These are phyloP conservation scores for Kazachstania psychrophila DNA, from an alignment of 805 yeast species.

Conservation along the genomic window DNA sequence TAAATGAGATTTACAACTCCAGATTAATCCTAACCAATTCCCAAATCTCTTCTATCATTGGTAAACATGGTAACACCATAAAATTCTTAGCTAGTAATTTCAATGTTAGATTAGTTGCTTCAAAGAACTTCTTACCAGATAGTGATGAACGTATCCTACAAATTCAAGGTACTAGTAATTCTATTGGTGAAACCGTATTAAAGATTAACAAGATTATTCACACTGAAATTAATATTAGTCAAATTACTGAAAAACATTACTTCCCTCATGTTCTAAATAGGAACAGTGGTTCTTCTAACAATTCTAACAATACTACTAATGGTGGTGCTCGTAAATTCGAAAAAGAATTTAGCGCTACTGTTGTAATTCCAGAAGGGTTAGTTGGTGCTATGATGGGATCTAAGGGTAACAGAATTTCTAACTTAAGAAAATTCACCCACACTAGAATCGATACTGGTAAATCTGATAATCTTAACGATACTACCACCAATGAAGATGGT, in stretches of 20 bases:
- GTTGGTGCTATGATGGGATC: constrained; percentile 86
- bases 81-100: constrained; percentile 50
- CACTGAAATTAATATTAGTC: constrained; percentile 12
- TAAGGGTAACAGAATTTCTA: constrained; percentile 75
- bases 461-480: constrained; percentile 58
- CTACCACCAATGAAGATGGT: constrained; percentile 16
- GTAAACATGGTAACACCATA: constrained; percentile 69
- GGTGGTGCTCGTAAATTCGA: neutral
- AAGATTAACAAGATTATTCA: constrained; percentile 32
- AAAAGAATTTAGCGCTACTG: constrained; percentile 3
- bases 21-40: constrained; percentile 70
- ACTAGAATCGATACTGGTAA: constrained; percentile 47
- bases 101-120: constrained; percentile 73
- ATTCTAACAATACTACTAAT: neutral
- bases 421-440: constrained; percentile 65
- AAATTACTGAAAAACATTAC: constrained; percentile 37
- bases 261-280: constrained; percentile 42
- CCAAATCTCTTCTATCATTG: constrained; percentile 82
- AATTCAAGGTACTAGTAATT: constrained; percentile 63
- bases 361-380: constrained; percentile 56
- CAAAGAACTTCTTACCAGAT: constrained; percentile 67
- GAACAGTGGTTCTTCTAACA: neutral
- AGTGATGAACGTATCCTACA: constrained; percentile 81
- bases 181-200: constrained; percentile 52
- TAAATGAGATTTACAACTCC: constrained; percentile 24